Evolutionary conservation across 352 stramenopile genomes (phyloP).

Genomic region (Pythium biforme): DNA sequence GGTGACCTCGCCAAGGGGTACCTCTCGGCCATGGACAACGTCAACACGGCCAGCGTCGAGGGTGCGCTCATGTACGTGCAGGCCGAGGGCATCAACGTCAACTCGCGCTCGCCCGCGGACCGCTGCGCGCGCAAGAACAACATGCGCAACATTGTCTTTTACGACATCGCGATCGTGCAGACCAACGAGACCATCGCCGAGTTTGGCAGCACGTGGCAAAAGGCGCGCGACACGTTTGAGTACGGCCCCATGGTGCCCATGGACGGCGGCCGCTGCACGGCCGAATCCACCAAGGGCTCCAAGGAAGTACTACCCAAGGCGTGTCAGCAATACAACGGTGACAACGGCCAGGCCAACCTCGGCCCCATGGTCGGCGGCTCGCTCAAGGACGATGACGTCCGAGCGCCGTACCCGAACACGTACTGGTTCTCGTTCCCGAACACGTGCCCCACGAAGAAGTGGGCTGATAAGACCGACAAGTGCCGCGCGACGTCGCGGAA

Average conservation of each 20-base stretch:
- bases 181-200: conserved; percentile 47
- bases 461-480: conserved; percentile 30
- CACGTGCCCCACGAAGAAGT: conserved; percentile 49
- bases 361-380: conserved; percentile 58
- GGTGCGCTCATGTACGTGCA: conserved; percentile 84
- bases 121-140: conserved; percentile 63
- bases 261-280: conserved; percentile 40
- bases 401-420: conserved; percentile 36
- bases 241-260: conserved; percentile 51
- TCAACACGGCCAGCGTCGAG: conserved; percentile 48
- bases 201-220: conserved; percentile 31
- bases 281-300: conserved; percentile 19
- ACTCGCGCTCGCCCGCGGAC: conserved; percentile 41
- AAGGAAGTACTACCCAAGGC: conserved; percentile 32
- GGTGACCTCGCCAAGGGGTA: conserved; percentile 58
- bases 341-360: conserved; percentile 36
- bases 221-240: conserved; percentile 32
- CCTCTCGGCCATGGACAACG: conserved; percentile 38
- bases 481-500: conserved; percentile 53
- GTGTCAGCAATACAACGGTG: conserved; percentile 51
- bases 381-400: conserved; percentile 34
- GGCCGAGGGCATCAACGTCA: conserved; percentile 77
- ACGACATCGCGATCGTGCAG: conserved; percentile 49
- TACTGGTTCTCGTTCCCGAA: conserved; percentile 54
- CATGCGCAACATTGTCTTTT: conserved; percentile 54